Evolutionary conservation across 371 early-diverging fungal genomes (phyloP).

Genomic region (Mortierella sp.): DNA sequence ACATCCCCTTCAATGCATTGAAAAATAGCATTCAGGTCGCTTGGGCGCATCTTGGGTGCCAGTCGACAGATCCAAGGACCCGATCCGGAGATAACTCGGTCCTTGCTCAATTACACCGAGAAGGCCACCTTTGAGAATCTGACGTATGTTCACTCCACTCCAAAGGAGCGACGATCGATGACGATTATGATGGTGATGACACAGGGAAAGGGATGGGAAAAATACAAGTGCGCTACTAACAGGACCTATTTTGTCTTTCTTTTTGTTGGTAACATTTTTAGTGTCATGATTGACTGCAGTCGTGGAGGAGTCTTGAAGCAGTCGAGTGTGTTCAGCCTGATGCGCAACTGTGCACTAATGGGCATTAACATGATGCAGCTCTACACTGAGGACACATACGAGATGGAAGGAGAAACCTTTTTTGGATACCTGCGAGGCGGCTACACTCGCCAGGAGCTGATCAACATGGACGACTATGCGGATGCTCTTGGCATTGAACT

Average conservation of each 20-base stretch:
- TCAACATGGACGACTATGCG: constrained; percentile 83
- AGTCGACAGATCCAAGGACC: constrained; percentile 61
- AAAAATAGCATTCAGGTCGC: constrained; percentile 79
- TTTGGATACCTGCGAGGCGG: constrained; percentile 89
- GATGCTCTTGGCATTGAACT: constrained; percentile 88
- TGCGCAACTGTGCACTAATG: constrained; percentile 83
- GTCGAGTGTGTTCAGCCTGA: constrained; percentile 70
- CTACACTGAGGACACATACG: constrained; percentile 92
- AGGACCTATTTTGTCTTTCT: neutral
- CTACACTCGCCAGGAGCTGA: constrained; percentile 78
- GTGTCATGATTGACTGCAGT: constrained; percentile 90
- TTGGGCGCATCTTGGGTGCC: constrained; percentile 80
- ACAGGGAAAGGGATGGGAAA: neutral
- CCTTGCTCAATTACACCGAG: constrained; percentile 69
- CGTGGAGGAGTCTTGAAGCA: constrained; percentile 81
- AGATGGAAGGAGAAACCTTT: constrained; percentile 83
- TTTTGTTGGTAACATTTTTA: constrained; percentile 30
- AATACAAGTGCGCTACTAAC: constrained; percentile 1
- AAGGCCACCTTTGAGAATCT: constrained; percentile 76
- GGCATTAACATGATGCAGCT: constrained; percentile 89
- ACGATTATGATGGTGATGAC: constrained; percentile 15
- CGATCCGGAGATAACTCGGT: constrained; percentile 58
- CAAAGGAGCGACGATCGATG: constrained; percentile 2
- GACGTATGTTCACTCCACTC: constrained; percentile 39
- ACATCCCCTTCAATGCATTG: neutral